Percentiles rank a stretch among this genome's conserved stretches.
Conservation (phyloP, 75 land plant species). For the Ceratopteris richardii region DNA sequence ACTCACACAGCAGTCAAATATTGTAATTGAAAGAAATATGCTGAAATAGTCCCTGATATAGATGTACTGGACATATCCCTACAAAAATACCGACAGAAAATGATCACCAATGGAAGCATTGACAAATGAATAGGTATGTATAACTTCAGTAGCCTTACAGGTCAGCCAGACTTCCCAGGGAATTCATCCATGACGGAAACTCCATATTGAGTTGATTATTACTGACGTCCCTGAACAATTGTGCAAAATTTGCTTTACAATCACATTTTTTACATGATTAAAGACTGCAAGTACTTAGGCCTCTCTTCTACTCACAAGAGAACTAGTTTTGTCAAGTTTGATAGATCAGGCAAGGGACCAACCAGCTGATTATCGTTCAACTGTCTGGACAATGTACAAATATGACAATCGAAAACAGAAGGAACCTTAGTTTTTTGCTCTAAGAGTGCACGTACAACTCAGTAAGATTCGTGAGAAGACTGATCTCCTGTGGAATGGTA, state of each 20-base stretch:
- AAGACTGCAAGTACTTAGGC: not conserved
- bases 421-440: too few species aligned
- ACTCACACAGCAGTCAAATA: not conserved
- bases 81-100: not conserved
- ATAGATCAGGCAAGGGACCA: not conserved
- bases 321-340: not conserved
- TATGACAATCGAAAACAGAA: too few species aligned
- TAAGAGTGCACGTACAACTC: too few species aligned
- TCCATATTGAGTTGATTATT: not conserved
- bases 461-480: slow-evolving; percentile 7
- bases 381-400: not conserved
- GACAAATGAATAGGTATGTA: not conserved
- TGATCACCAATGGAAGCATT: not conserved
- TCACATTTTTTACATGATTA: too few species aligned
- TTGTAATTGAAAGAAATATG: not conserved
- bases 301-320: not conserved
- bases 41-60: not conserved
- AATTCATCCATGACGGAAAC: not conserved
- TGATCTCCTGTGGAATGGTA: slow-evolving; percentile 5
- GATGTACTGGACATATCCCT: not conserved
- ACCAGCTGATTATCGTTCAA: not conserved
- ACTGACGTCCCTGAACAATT: not conserved
- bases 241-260: not conserved
- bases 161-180: slow-evolving; percentile 1
- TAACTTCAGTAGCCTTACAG: not conserved